These are phyloP conservation scores for Exserohilum turcica DNA, from an alignment of 2,329 filamentous ascomycete genomes.

Conservation along the genomic window DNA sequence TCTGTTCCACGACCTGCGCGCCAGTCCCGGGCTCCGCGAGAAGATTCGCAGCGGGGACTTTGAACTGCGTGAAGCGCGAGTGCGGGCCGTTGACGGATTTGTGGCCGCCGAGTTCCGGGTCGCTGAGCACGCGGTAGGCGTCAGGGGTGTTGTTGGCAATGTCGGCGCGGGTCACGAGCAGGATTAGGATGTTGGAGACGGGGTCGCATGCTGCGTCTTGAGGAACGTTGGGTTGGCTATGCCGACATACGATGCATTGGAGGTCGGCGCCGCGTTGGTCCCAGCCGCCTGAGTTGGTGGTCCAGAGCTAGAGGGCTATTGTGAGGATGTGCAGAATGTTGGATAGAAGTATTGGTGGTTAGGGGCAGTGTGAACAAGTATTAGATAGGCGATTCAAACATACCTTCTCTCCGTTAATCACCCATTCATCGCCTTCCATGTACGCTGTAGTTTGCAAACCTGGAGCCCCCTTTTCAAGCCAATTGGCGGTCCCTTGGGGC, in stretches of 20 bases:
- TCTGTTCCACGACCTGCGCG: conserved; percentile 49
- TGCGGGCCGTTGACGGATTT: conserved; percentile 58
- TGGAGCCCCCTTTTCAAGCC: conserved; percentile 55
- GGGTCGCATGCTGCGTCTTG: conserved; percentile 31
- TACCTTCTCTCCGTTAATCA: conserved; percentile 61
- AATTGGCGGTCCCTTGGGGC: conserved; percentile 59
- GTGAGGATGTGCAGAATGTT: not conserved
- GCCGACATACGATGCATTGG: conserved; percentile 59
- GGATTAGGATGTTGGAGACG: conserved; percentile 52
- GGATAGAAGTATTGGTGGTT: no score
- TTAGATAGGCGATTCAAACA: not conserved
- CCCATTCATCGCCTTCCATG: conserved; percentile 57
- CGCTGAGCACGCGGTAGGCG: conserved; percentile 55
- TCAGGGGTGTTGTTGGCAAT: conserved; percentile 51
- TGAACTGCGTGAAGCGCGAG: conserved; percentile 54
- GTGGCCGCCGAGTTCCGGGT: conserved; percentile 55
- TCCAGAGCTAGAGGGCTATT: conserved; percentile 53
- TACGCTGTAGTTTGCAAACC: conserved; percentile 58
- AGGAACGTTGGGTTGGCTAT: conserved; percentile 21
- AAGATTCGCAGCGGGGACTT: conserved; percentile 55
- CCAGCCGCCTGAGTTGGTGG: conserved; percentile 61
- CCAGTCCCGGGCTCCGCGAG: conserved; percentile 54
- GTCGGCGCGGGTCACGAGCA: conserved; percentile 57
- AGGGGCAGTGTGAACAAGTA: not conserved
- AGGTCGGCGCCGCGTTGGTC: conserved; percentile 59